These are phyloP conservation scores for Penicillium angulare DNA, from an alignment of 495 filamentous ascomycete genomes.

Conservation along the genomic window DNA sequence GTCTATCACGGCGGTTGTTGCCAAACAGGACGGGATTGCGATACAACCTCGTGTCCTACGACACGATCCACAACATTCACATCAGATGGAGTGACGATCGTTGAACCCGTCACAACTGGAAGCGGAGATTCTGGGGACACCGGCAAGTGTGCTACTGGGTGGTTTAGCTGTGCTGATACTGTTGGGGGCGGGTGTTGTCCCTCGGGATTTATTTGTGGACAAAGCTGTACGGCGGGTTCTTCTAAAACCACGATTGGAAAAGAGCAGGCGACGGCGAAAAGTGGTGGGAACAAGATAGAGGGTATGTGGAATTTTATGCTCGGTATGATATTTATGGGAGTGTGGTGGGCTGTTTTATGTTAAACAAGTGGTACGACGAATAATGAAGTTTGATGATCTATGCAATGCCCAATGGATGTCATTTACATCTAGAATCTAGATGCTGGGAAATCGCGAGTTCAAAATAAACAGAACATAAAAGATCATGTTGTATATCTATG, in stretches of 20 bases:
- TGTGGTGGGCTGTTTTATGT: neutral
- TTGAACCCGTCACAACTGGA: constrained; percentile 52
- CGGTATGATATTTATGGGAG: neutral
- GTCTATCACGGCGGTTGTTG: constrained; percentile 74
- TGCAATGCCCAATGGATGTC: no score
- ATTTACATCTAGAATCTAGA: no score
- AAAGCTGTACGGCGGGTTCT: constrained; percentile 63
- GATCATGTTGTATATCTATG: no score
- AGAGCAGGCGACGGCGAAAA: constrained; percentile 31
- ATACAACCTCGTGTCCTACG: constrained; percentile 66
- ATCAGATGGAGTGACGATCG: constrained; percentile 64
- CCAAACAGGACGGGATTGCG: constrained; percentile 79
- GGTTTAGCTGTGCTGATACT: constrained; percentile 69
- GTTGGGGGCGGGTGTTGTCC: constrained; percentile 79
- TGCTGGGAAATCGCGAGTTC: no score
- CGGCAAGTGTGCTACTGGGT: constrained; percentile 67
- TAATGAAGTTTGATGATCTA: no score
- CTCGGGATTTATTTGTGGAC: constrained; percentile 67
- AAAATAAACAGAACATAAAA: no score
- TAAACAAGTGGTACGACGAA: no score
- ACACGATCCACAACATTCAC: constrained; percentile 57
- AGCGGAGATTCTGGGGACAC: constrained; percentile 24
- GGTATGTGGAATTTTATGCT: constrained; percentile 1
- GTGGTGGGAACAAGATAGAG: neutral
- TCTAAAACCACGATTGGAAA: constrained; percentile 59